Base-by-base conservation (phyloP, 176 grass and related monocot species). In the Secale cereale region DNA sequence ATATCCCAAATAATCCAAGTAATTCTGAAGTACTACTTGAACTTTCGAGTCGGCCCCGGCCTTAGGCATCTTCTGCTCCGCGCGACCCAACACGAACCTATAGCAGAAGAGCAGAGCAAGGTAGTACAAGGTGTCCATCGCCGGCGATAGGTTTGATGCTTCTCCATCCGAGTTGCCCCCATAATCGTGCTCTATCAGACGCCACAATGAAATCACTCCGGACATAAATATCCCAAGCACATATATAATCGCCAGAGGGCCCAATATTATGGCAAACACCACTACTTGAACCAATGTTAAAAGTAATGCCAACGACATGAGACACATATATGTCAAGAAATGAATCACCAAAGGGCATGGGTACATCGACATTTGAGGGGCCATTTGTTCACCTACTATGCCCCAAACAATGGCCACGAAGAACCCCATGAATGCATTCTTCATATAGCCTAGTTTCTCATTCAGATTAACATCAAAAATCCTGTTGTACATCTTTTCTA, bases 61-160 rank as follows among this genome's bases (percentile, higher is more conserved):
- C 20, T 59, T 59, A 59, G 20, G 1, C 0, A 59, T 1, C 56
- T 1, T 22, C 19, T 56, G 7, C 22, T 8, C 57, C 2, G 1
- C 0, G n/a, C 0, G 9, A 23, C 0, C 0, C 59, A 23, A 61
- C 22, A 59, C 0, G 0, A 4, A 37, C 23, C 11, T 59, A 22
- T 65, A 84, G 36, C 20, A 15, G 3, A 48, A 63, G 4, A 84
- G 10, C 19, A 76, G 2, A 1, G 57, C 70, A 30, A 84, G 61
- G 0, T 4, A 25, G 28, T 84, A 84, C 3, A 76, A 15, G 6
- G 25, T 70, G 0, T 6, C 0, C 1, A 83, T 8, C 0, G 82
- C 70, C 0, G 82, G 59, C 3, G n/a, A 7, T 0, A 33, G 20
- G 71, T 84, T 75, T 59, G 56, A 59, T 31, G 26, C 26, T 5